These are phyloP conservation scores for Penicillium silybi DNA, from an alignment of 495 filamentous ascomycete species.

Conservation along the genomic window DNA sequence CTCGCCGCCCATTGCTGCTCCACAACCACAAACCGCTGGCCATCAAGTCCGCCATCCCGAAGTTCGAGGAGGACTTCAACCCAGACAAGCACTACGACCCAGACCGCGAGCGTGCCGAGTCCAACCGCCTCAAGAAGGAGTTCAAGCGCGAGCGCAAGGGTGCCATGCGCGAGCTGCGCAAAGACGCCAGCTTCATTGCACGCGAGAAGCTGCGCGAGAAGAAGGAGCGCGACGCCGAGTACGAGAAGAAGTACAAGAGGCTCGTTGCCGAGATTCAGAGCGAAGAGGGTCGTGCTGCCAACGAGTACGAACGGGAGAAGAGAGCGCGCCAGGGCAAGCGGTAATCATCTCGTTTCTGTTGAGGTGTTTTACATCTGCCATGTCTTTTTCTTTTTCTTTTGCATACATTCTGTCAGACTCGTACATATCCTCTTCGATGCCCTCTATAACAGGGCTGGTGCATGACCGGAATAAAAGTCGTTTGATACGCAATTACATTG, in stretches of 20 bases:
- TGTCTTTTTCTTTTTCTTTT: conserved; percentile 16
- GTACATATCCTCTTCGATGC: conserved; percentile 23
- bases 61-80: conserved; percentile 95
- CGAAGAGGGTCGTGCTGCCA: conserved; percentile 80
- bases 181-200: conserved; percentile 89
- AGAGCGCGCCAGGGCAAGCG: conserved; percentile 60
- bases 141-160: conserved; percentile 95
- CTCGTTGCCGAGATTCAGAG: conserved; percentile 92
- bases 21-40: conserved; percentile 87
- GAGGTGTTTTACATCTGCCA: conserved; percentile 1
- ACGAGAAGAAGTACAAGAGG: conserved; percentile 91
- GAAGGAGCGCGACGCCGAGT: conserved; percentile 82
- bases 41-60: conserved; percentile 84
- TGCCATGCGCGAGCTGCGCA: conserved; percentile 87
- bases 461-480: conserved; percentile 27
- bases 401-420: conserved; percentile 14
- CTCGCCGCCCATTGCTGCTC: conserved; percentile 74
- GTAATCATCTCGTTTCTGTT: conserved; percentile 23
- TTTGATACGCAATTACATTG: neutral
- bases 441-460: conserved; percentile 13
- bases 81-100: conserved; percentile 95
- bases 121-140: conserved; percentile 76
- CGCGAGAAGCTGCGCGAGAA: conserved; percentile 85
- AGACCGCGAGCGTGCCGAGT: conserved; percentile 78
- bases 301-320: conserved; percentile 86